A percentile compares a stretch with the other conserved stretches of the same genome.
Conservation (phyloP, 2,329 filamentous ascomycete species). For the Huntiella omanensis region DNA sequence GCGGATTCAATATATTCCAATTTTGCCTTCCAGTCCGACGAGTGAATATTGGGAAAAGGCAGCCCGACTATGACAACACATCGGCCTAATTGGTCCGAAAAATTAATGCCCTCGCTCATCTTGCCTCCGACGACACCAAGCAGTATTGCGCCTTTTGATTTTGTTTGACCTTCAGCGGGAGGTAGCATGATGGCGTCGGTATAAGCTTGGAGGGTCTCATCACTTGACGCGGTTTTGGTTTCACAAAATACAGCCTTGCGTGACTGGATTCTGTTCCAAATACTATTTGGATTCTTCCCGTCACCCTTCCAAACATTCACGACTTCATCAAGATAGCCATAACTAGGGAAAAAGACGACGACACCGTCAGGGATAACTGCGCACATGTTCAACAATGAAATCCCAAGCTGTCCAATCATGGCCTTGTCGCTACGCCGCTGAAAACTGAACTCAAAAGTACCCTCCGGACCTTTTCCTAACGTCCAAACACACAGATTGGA, state of each 20-base stretch:
- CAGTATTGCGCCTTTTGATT: conserved; percentile 48
- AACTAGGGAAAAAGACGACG: conserved; percentile 91
- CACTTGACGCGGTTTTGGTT: conserved; percentile 34
- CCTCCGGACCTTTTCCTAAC: conserved; percentile 24
- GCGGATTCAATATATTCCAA: conserved; percentile 61
- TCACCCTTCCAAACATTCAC: conserved; percentile 38
- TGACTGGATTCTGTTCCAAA: conserved; percentile 39
- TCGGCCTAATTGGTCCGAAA: conserved; percentile 74
- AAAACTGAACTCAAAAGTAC: conserved; percentile 69
- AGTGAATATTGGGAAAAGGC: conserved; percentile 79
- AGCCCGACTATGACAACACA: conserved; percentile 83
- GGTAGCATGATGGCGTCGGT: conserved; percentile 38
- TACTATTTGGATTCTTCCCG: conserved; percentile 17
- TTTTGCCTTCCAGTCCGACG: conserved; percentile 83
- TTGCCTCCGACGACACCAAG: conserved; percentile 87
- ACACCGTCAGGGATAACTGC: conserved; percentile 67
- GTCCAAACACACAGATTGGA: conserved; percentile 66
- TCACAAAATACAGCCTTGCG: conserved; percentile 47
- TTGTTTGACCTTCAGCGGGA: conserved; percentile 19
- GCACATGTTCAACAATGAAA: conserved; percentile 52
- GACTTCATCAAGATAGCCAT: conserved; percentile 70
- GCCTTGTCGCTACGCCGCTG: conserved; percentile 48
- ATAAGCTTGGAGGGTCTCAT: conserved; percentile 59
- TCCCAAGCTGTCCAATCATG: conserved; percentile 58
- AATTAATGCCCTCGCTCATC: conserved; percentile 96